Evolutionary conservation across 176 grass and related monocot genomes (phyloP), one percentile per base, ranked within the genome.

Genomic region (Ensete glaucum): DNA sequence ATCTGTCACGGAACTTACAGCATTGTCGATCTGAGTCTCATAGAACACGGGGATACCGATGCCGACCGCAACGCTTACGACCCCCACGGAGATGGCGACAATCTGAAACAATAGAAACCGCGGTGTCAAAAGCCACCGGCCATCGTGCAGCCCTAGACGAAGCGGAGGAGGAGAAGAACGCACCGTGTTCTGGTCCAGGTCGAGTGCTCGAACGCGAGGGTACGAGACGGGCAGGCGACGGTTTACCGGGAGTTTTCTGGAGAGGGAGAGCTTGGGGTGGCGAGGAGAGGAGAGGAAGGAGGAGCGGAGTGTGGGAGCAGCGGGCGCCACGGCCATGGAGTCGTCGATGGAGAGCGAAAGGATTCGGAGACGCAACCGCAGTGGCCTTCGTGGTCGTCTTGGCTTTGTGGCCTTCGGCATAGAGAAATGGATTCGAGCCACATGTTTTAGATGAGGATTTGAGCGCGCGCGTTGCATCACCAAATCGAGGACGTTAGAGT

Each of bases 171-270:
- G n/a, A 13, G 15, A 8, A 66, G 13, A 71, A 3, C 78, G 9
- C 81, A 96, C 95, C 82, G 95, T 94, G 88, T 89, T 91, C 84
- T 93, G 90, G 80, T 99, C 95, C 77, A 99, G 77, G 11, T 99
- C 95, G 52, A 88, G 50, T 64, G 95, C 95, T 85, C 76, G 85
- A 64, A 99, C 77, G 53, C 88, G 86, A 48, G 88, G 66, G 74
- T 83, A 80, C 67, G 69, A 81, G 25, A 8, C 85, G 20, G 20
- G 52, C 11, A 25, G 69, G 67, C 43, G 68, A 43, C 48, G 65
- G 68, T 1, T 78, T 69, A 8, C 73, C 64, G 73, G 79, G 22
- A 64, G 24, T 1, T 21, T 54, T 67, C 23, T 24, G 70, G 79
- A 22, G 69, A 62, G 72, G 79, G 80, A 16, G 11, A 75, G 62